A percentile compares a stretch with the other conserved stretches of the same genome.
Conservation (phyloP, 2,329 filamentous ascomycete species). For the Hymenoscyphus scutula region DNA sequence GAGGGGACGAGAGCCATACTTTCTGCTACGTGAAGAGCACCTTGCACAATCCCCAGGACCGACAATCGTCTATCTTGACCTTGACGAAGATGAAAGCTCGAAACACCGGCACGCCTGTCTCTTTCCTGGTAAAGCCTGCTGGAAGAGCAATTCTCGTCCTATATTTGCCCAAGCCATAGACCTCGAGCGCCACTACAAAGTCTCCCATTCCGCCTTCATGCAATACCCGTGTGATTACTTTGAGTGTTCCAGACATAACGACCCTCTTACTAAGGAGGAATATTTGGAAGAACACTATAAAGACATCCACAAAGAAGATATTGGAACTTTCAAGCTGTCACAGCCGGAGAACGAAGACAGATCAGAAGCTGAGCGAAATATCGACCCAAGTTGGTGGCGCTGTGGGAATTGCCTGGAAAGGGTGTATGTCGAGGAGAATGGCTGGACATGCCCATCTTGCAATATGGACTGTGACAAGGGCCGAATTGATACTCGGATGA, state of each 20-base stretch:
- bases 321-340: slow-evolving; percentile 25
- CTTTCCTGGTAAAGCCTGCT: slow-evolving; percentile 24
- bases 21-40: neutral
- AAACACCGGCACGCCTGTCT: slow-evolving; percentile 21
- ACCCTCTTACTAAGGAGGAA: slow-evolving; percentile 47
- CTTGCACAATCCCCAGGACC: neutral
- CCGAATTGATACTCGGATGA: slow-evolving; percentile 19
- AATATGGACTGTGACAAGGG: slow-evolving; percentile 26
- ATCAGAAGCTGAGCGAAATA: slow-evolving; percentile 28
- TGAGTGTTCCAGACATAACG: slow-evolving; percentile 32
- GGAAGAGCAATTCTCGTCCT: slow-evolving; percentile 11
- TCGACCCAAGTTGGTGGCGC: slow-evolving; percentile 28
- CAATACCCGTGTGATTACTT: slow-evolving; percentile 34
- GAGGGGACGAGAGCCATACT: slow-evolving; percentile 6
- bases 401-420: slow-evolving; percentile 31
- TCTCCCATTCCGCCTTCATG: slow-evolving; percentile 32
- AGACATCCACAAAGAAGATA: slow-evolving; percentile 46
- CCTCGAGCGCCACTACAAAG: slow-evolving; percentile 37
- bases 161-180: slow-evolving; percentile 37
- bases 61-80: slow-evolving; percentile 9
- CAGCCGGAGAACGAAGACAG: slow-evolving; percentile 19
- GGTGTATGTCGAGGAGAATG: slow-evolving; percentile 17
- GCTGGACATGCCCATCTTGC: slow-evolving; percentile 28
- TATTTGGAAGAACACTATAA: slow-evolving; percentile 48
- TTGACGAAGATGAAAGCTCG: neutral